Evolutionary conservation across 2,329 filamentous ascomycete species (phyloP).

Genomic region (Thelonectria rubi): DNA sequence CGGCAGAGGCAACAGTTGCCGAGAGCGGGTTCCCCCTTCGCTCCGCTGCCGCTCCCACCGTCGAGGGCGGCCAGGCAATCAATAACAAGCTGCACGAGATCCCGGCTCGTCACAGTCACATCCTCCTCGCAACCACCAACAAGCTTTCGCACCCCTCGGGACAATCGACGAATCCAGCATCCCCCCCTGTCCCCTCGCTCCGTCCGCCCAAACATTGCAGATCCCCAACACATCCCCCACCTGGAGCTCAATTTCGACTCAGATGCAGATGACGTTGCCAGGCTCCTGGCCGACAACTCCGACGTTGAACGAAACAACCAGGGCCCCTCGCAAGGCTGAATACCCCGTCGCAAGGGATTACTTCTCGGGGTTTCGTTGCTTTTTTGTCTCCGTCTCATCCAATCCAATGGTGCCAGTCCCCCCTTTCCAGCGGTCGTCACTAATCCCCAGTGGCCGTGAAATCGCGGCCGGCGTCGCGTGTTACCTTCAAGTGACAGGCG

Average conservation of each 20-base stretch:
- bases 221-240: conserved; percentile 14
- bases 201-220: conserved; percentile 12
- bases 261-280: conserved; percentile 6
- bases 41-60: background rate
- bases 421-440: background rate
- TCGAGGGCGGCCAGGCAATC: background rate
- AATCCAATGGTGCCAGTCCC: too few species aligned
- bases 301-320: background rate
- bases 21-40: background rate
- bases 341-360: background rate
- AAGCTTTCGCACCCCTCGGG: background rate
- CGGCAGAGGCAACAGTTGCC: background rate
- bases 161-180: background rate
- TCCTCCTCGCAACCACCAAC: background rate
- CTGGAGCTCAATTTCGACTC: conserved; percentile 11
- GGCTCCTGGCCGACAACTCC: background rate
- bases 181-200: conserved; percentile 3
- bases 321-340: conserved; percentile 16
- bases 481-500: background rate
- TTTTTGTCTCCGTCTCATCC: background rate
- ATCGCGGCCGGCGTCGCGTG: background rate
- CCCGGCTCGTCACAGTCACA: background rate
- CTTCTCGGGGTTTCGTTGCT: background rate
- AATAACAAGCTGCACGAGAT: background rate
- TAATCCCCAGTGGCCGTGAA: background rate